These are phyloP conservation scores for Sisymbrium altissimum DNA, from an alignment of 345 rosid species.

Conservation along the genomic window DNA sequence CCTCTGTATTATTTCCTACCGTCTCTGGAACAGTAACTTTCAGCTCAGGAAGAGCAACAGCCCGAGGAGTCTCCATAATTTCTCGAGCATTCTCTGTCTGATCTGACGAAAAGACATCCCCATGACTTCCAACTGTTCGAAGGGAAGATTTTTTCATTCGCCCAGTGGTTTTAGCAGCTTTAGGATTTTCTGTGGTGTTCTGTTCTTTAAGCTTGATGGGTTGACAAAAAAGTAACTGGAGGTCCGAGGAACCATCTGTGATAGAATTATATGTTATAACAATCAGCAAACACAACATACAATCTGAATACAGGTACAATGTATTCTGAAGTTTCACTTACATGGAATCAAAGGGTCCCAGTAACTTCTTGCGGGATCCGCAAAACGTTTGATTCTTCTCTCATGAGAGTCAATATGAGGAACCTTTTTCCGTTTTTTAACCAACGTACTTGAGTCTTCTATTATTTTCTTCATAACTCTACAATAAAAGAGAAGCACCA, in stretches of 20 bases:
- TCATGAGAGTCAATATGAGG: conserved; percentile 38
- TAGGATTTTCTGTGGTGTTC: conserved; percentile 4
- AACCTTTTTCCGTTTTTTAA: conserved; percentile 49
- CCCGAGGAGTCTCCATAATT: conserved; percentile 23
- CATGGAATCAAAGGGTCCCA: conserved; percentile 60
- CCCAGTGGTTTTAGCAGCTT: conserved; percentile 2
- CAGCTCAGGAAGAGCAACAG: conserved; percentile 21
- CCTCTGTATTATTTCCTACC: neutral
- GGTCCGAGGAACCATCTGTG: conserved; percentile 54
- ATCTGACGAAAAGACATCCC: neutral
- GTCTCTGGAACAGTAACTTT: conserved; percentile 10
- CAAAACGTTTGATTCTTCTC: conserved; percentile 41
- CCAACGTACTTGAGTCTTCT: conserved; percentile 59
- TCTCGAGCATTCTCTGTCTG: conserved; percentile 18
- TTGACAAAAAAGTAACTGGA: conserved; percentile 41
- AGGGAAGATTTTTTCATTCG: neutral
- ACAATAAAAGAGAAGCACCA: conserved; percentile 24
- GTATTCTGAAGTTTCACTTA: conserved; percentile 31
- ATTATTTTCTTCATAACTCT: conserved; percentile 54
- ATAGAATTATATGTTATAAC: conserved; percentile 19
- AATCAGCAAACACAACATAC: conserved; percentile 28
- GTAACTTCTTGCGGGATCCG: conserved; percentile 39
- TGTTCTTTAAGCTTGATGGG: conserved; percentile 15
- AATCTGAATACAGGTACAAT: neutral
- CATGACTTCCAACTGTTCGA: neutral